A percentile compares a stretch with the other conserved stretches of the same genome.
These are phyloP conservation scores for Metarhizium robertsii DNA, from an alignment of 2,329 filamentous ascomycete species.

Conservation along the genomic window DNA sequence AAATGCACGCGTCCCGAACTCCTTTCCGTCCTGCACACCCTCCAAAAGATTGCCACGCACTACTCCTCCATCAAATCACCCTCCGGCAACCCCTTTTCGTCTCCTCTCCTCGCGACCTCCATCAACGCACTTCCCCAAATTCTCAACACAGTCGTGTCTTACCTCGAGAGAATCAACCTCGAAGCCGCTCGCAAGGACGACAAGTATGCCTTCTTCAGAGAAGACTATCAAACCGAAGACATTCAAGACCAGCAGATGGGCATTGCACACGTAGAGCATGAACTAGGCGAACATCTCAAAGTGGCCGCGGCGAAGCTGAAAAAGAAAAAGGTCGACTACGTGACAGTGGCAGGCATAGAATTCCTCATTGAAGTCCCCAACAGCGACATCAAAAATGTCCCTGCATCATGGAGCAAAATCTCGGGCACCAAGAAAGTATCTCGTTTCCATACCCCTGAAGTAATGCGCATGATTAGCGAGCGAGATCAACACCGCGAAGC, in stretches of 20 bases:
- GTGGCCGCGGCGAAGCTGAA: slow-evolving; percentile 64
- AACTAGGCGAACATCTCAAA: slow-evolving; percentile 67
- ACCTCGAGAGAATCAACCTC: slow-evolving; percentile 77
- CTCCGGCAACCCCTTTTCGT: slow-evolving; percentile 62
- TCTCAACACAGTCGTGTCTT: slow-evolving; percentile 58
- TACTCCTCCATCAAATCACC: slow-evolving; percentile 59
- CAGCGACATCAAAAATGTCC: slow-evolving; percentile 70
- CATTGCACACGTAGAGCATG: slow-evolving; percentile 86
- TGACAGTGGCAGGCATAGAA: slow-evolving; percentile 82
- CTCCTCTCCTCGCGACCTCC: slow-evolving; percentile 59
- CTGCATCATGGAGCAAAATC: slow-evolving; percentile 90
- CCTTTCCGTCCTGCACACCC: slow-evolving; percentile 70
- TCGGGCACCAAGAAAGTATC: slow-evolving; percentile 88
- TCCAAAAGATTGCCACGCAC: slow-evolving; percentile 72
- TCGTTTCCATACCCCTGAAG: slow-evolving; percentile 89
- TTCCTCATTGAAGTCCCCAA: slow-evolving; percentile 91
- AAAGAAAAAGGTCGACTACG: slow-evolving; percentile 64
- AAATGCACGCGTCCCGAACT: slow-evolving; percentile 90
- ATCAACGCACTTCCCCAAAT: slow-evolving; percentile 71
- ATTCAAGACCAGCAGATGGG: slow-evolving; percentile 84
- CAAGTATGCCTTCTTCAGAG: slow-evolving; percentile 89
- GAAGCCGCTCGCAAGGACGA: slow-evolving; percentile 78
- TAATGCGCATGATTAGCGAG: slow-evolving; percentile 72
- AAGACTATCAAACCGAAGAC: slow-evolving; percentile 77
- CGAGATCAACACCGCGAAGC: slow-evolving; percentile 93